These are phyloP conservation scores for Suillus paluster DNA, from an alignment of 768 basidiomycete species.

Conservation along the genomic window DNA sequence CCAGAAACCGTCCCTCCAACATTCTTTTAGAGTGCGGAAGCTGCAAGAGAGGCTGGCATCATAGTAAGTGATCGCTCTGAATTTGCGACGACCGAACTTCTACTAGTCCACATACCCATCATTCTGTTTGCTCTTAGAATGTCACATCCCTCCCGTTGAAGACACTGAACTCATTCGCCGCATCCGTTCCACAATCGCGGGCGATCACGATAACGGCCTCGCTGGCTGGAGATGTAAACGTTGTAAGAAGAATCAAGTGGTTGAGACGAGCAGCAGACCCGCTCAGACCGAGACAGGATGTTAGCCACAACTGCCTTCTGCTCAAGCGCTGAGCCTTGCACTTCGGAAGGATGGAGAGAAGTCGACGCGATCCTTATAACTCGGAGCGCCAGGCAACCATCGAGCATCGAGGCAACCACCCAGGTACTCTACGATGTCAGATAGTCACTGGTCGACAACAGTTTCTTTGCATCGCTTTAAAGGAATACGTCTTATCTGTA, in stretches of 20 bases:
- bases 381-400: background rate
- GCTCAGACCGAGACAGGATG: background rate
- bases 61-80: slow-evolving; percentile 21
- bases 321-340: background rate
- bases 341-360: background rate
- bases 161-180: slow-evolving; percentile 29
- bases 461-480: background rate
- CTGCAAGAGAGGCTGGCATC: slow-evolving; percentile 42
- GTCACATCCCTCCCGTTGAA: slow-evolving; percentile 35
- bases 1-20: slow-evolving; percentile 28
- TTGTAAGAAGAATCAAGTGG: slow-evolving; percentile 37
- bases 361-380: background rate
- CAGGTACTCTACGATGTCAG: too few species aligned
- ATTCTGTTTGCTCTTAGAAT: slow-evolving; percentile 23
- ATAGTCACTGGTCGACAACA: background rate
- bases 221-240: slow-evolving; percentile 34
- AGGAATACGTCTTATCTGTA: background rate
- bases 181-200: slow-evolving; percentile 28
- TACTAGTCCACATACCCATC: background rate
- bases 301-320: background rate
- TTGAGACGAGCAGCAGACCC: background rate
- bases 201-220: slow-evolving; percentile 28
- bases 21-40: slow-evolving; percentile 39
- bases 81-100: too few species aligned
- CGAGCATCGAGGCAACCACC: background rate